phyloP scores from a whole-genome alignment of 2,329 filamentous ascomycete species.

The Microdochium nivale region DNA sequence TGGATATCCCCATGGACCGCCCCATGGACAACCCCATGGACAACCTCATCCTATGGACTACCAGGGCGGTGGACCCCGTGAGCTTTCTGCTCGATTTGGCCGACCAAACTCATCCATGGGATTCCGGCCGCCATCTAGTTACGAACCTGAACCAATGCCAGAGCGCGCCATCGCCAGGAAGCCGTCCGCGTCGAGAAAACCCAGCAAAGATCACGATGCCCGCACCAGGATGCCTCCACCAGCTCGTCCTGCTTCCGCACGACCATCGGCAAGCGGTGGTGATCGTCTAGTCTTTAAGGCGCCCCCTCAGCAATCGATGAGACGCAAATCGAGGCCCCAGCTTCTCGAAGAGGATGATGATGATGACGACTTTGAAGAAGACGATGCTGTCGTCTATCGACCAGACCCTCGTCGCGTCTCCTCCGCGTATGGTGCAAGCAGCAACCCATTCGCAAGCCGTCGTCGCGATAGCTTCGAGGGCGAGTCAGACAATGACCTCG shows the following conservation, averaged over 20 bases:
- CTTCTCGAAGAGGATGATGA: background rate
- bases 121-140: slow-evolving; percentile 17
- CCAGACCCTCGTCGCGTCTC: background rate
- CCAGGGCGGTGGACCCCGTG: background rate
- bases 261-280: slow-evolving; percentile 10
- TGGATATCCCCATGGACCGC: slow-evolving; percentile 8
- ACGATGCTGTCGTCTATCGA: background rate
- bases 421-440: background rate
- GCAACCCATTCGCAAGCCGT: background rate
- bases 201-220: slow-evolving; percentile 31
- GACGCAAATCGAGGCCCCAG: slow-evolving; percentile 12
- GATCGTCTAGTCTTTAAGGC: slow-evolving; percentile 17
- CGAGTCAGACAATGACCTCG: slow-evolving; percentile 7
- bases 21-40: background rate
- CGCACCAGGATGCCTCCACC: slow-evolving; percentile 39
- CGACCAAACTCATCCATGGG: slow-evolving; percentile 32
- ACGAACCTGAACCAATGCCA: slow-evolving; percentile 24
- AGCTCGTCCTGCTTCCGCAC: slow-evolving; percentile 24
- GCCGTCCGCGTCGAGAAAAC: slow-evolving; percentile 20
- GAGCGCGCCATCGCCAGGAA: background rate
- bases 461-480: background rate
- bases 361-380: background rate
- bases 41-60: slow-evolving; percentile 5
- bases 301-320: slow-evolving; percentile 11
- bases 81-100: slow-evolving; percentile 17